Evolutionary conservation across 352 stramenopile species (phyloP).

Genomic region (Phytophthora rubi): DNA sequence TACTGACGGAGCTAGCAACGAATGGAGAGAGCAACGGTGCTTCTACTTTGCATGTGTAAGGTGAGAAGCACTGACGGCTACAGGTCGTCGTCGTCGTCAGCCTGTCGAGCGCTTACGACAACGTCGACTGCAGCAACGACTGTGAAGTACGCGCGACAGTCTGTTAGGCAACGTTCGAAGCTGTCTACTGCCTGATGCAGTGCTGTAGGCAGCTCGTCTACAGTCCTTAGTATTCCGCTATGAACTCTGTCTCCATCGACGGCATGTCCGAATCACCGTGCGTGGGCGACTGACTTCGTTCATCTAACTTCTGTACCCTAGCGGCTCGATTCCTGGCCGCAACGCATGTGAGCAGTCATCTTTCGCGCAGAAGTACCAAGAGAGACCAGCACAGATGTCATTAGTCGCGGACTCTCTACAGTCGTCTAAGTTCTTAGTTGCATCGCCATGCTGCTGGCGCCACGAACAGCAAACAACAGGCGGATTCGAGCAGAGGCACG

Average conservation of each 20-base stretch:
- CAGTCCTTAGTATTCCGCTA: neutral
- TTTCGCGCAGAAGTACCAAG: neutral
- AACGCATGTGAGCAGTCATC: neutral
- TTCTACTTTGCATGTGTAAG: neutral
- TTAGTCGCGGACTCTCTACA: neutral
- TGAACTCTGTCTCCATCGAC: constrained; percentile 1
- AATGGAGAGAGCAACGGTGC: too few relatives aligned
- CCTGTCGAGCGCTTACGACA: too few relatives aligned
- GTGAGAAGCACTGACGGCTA: neutral
- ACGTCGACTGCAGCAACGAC: too few relatives aligned
- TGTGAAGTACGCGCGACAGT: too few relatives aligned
- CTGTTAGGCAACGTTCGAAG: neutral
- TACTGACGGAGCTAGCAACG: too few relatives aligned
- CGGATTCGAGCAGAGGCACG: constrained; percentile 11
- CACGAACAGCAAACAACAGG: constrained; percentile 22
- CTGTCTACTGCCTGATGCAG: neutral
- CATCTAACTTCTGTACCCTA: neutral
- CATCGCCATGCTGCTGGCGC: neutral
- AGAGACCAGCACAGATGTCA: neutral
- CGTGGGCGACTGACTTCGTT: neutral
- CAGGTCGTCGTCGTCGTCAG: neutral
- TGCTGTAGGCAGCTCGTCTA: neutral
- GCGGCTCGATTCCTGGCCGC: neutral
- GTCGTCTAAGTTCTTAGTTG: neutral
- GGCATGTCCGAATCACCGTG: constrained; percentile 4